Evolutionary conservation across 1,284 basidiomycete species (phyloP).

Genomic region (Cryptococcus sp.): DNA sequence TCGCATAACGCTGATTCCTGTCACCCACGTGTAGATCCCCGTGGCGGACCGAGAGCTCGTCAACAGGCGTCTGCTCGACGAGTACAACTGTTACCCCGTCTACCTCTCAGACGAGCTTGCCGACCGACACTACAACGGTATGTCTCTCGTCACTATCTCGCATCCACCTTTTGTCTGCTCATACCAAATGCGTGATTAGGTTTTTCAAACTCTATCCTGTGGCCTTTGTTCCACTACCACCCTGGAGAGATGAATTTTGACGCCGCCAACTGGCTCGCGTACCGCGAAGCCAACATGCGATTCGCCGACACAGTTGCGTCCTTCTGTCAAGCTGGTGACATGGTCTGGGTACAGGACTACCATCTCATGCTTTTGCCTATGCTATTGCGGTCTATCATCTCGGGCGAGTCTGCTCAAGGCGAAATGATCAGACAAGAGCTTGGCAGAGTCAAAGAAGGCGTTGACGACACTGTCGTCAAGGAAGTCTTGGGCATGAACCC

Average conservation of each 20-base stretch:
- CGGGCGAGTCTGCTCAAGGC: conserved; percentile 65
- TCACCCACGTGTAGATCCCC: conserved; percentile 65
- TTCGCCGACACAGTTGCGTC: conserved; percentile 86
- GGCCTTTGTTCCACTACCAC: conserved; percentile 99
- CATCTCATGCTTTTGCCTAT: conserved; percentile 97
- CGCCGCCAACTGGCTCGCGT: conserved; percentile 96
- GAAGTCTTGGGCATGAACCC: conserved; percentile 47
- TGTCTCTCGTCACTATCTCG: conserved; percentile 2
- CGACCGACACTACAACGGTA: conserved; percentile 94
- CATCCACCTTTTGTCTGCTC: not conserved
- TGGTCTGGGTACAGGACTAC: conserved; percentile 99
- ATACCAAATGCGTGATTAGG: conserved; percentile 22
- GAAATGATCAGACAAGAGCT: conserved; percentile 69
- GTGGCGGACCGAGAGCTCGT: conserved; percentile 80
- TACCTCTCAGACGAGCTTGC: conserved; percentile 97
- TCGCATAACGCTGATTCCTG: not conserved
- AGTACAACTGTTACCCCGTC: conserved; percentile 96
- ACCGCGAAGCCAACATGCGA: conserved; percentile 91
- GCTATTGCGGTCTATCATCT: conserved; percentile 84
- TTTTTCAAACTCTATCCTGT: conserved; percentile 98
- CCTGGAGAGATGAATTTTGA: conserved; percentile 99
- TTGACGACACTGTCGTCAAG: conserved; percentile 62
- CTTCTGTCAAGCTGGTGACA: conserved; percentile 77
- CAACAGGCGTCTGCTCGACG: conserved; percentile 83
- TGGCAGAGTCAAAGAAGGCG: conserved; percentile 72